Percentiles rank a stretch among this genome's conserved stretches.
Conservation (phyloP, 1,139 yeast species). For the Geotrichum macrosporum region DNA sequence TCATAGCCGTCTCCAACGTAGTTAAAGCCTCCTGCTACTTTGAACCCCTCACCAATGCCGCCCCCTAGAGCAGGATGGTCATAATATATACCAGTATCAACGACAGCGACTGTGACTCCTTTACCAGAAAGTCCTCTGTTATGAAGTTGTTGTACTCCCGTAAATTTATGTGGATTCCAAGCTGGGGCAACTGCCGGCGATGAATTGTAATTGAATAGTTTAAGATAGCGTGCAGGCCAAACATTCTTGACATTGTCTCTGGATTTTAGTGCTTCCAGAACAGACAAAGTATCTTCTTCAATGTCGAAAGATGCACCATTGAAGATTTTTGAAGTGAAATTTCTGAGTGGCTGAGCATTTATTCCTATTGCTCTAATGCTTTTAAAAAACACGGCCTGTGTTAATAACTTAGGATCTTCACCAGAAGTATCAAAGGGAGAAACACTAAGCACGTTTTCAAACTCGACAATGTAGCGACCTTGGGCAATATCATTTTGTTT, state of each 20-base stretch:
- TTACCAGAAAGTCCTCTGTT: constrained; percentile 24
- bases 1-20: constrained; percentile 24
- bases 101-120: constrained; percentile 25
- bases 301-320: constrained; percentile 20
- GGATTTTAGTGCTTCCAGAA: constrained; percentile 11
- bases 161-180: constrained; percentile 27
- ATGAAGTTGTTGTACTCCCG: constrained; percentile 27
- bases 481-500: constrained; percentile 12
- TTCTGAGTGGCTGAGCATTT: constrained; percentile 15
- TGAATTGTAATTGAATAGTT: constrained; percentile 11
- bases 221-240: constrained; percentile 21
- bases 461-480: constrained; percentile 20
- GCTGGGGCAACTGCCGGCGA: constrained; percentile 3
- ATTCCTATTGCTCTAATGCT: constrained; percentile 16
- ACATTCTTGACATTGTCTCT: constrained; percentile 19
- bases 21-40: constrained; percentile 26
- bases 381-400: constrained; percentile 13
- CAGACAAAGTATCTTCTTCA: constrained; percentile 1
- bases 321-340: constrained; percentile 17
- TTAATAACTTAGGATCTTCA: constrained; percentile 4
- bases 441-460: constrained; percentile 3
- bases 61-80: constrained; percentile 27
- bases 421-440: constrained; percentile 4
- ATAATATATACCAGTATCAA: constrained; percentile 28
- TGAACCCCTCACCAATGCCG: constrained; percentile 26